A percentile compares a stretch with the other conserved stretches of the same genome.
phyloP scores from a whole-genome alignment of 1,284 basidiomycete species.

The Agroathelia rolfsii region DNA sequence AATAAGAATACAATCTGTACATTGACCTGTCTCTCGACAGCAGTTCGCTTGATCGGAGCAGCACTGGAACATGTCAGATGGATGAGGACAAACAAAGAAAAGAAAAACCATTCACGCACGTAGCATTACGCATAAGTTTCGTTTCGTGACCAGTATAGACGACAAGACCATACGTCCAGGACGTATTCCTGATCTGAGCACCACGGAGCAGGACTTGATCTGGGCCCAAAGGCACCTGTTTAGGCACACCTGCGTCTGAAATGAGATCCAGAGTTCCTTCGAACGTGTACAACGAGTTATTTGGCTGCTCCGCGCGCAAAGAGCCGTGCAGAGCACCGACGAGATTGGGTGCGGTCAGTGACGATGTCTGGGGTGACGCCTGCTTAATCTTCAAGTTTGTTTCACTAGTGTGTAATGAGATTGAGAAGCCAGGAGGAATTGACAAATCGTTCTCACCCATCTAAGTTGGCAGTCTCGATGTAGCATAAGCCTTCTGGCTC shows the following conservation, averaged over 20 bases:
- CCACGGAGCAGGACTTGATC: slow-evolving; percentile 93
- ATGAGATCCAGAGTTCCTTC: slow-evolving; percentile 76
- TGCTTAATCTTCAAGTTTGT: slow-evolving; percentile 99
- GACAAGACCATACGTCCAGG: slow-evolving; percentile 91
- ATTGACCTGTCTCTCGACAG: slow-evolving; percentile 95
- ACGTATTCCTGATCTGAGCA: slow-evolving; percentile 92
- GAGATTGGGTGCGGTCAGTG: slow-evolving; percentile 69
- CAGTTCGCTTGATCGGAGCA: slow-evolving; percentile 93
- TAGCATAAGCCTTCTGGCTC: slow-evolving; percentile 98
- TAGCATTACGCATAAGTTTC: slow-evolving; percentile 93
- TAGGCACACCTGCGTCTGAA: slow-evolving; percentile 47
- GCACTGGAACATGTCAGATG: too few species aligned
- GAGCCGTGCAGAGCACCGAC: slow-evolving; percentile 73
- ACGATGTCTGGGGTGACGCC: slow-evolving; percentile 74
- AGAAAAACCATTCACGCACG: slow-evolving; percentile 51
- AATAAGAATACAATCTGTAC: slow-evolving; percentile 96
- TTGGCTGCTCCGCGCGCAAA: slow-evolving; percentile 90
- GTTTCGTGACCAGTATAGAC: slow-evolving; percentile 98
- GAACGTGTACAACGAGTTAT: slow-evolving; percentile 95
- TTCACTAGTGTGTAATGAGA: slow-evolving; percentile 48
- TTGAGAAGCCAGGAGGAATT: not conserved
- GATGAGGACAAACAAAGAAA: too few species aligned
- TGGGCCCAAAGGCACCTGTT: slow-evolving; percentile 85
- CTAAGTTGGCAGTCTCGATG: slow-evolving; percentile 95
- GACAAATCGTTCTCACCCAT: too few species aligned